Evolutionary conservation across 2,329 filamentous ascomycete genomes (phyloP).

Genomic region (Xylariomycetidae sp.): DNA sequence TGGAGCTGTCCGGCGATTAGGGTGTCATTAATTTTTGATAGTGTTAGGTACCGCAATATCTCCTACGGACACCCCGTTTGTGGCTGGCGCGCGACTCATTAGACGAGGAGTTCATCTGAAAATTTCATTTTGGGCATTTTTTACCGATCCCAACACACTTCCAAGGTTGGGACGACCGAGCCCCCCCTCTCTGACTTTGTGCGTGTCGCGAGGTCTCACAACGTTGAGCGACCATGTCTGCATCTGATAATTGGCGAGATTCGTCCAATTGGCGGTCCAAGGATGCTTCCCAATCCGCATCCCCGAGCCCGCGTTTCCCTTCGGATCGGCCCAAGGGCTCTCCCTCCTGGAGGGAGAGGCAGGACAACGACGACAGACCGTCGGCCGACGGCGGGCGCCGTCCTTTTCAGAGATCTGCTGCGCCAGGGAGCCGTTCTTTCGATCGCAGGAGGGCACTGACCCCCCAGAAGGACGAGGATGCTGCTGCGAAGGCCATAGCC

Average conservation of each 20-base stretch:
- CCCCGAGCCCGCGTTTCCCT: background rate
- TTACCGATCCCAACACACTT: background rate
- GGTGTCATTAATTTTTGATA: no score
- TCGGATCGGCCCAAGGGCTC: background rate
- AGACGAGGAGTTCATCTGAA: background rate
- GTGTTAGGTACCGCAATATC: no score
- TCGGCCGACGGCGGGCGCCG: no score
- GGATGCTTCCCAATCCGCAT: conserved; percentile 5
- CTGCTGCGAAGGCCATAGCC: conserved; percentile 17
- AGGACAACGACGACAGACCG: background rate
- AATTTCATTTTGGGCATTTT: background rate
- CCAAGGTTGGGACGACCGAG: background rate
- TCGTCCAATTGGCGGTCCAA: conserved; percentile 10
- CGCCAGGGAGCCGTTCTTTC: conserved; percentile 2
- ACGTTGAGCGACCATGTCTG: conserved; percentile 8
- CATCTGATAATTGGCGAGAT: conserved; percentile 8
- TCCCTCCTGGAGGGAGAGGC: background rate
- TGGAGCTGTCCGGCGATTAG: no score
- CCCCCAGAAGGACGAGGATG: conserved; percentile 5
- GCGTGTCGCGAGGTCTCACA: no score
- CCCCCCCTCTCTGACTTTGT: no score
- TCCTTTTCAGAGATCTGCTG: background rate
- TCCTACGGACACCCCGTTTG: no score
- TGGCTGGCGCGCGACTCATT: no score
- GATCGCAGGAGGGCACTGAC: conserved; percentile 7